Evolutionary conservation across 345 rosid species (phyloP), one percentile per base, ranked within the genome.

Genomic region (Populus ilicifolia): DNA sequence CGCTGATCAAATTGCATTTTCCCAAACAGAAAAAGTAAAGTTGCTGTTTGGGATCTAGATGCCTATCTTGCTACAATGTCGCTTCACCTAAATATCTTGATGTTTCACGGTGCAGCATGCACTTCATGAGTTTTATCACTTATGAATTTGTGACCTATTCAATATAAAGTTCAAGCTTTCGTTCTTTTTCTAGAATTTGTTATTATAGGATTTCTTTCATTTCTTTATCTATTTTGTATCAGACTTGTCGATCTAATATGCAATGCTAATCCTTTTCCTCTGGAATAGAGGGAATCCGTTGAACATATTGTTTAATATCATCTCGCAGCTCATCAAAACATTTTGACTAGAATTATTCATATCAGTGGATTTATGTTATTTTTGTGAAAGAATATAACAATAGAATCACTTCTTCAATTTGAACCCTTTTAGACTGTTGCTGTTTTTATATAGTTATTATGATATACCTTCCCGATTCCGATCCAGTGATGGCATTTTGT

Each of bases 1-100:
- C 87, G 16, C 80, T 95, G 44, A 86, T 95, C 89, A 93, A 90
- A 81, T 78, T 90, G 77, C 99, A 93, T 86, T 90, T 93, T 74
- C 94, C 97, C 4, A 93, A 92, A 75, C 80, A 36, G 73, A 82
- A 84, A 39, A 93, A 92, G 88, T 91, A 85, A 85, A 85, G 73
- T 67, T 61, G 62, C 17, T 59, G 52, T 69, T 73, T 69, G 67
- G 70, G 79, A 17, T 52, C 64, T 33, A 79, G 69, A n/a, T 30
- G 30, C 23, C 38, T 41, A 4, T 44, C 14, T 71, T 65, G 59
- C 50, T 65, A 8, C 13, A 69, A 50, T 38, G 50, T 43, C 17
- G 11, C 4, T 3, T 44, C 5, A 74, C 6, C 17, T 73, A 39
- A 62, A 73, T 52, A 17, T 44, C 27, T 29, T 46, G 63, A 52